Evolutionary conservation across 2,329 filamentous ascomycete species (phyloP).

Genomic region (Trichoderma arundinaceum): DNA sequence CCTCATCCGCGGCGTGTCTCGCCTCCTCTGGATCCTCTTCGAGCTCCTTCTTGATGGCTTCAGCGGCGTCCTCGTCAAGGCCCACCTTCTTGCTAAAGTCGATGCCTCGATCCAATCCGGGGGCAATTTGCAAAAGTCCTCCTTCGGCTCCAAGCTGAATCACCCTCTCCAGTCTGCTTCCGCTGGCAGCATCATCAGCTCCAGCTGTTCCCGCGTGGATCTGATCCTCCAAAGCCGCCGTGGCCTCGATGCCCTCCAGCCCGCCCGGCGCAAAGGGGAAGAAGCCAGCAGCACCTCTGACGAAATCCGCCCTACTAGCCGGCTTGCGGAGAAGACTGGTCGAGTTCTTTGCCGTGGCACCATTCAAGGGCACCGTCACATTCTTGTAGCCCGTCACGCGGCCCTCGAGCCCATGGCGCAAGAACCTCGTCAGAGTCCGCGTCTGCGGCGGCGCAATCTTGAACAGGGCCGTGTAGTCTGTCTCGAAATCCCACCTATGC

Average conservation of each 20-base stretch:
- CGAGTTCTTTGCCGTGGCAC: slow-evolving; percentile 91
- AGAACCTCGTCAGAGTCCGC: slow-evolving; percentile 91
- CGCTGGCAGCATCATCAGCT: slow-evolving; percentile 50
- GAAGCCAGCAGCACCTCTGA: slow-evolving; percentile 89
- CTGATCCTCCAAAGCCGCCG: slow-evolving; percentile 83
- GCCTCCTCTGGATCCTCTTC: slow-evolving; percentile 56
- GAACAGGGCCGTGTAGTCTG: slow-evolving; percentile 84
- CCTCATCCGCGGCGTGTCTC: slow-evolving; percentile 36
- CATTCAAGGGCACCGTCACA: slow-evolving; percentile 87
- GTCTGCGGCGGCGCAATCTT: slow-evolving; percentile 89
- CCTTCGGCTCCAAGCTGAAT: slow-evolving; percentile 81
- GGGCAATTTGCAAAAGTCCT: slow-evolving; percentile 79
- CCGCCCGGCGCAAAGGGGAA: slow-evolving; percentile 94
- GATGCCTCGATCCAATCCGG: slow-evolving; percentile 80
- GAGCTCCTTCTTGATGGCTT: slow-evolving; percentile 71
- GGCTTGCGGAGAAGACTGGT: slow-evolving; percentile 88
- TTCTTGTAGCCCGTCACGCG: slow-evolving; percentile 92
- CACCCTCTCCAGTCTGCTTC: slow-evolving; percentile 75
- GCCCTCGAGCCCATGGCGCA: slow-evolving; percentile 87
- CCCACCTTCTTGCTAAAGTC: slow-evolving; percentile 68
- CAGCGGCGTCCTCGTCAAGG: slow-evolving; percentile 64
- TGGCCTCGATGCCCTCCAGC: slow-evolving; percentile 82
- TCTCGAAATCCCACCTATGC: slow-evolving; percentile 83
- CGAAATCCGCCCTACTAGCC: slow-evolving; percentile 85
- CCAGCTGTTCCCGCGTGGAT: slow-evolving; percentile 59